These are phyloP conservation scores for Hippophae rhamnoides DNA, from an alignment of 306 rosid species.

Conservation along the genomic window DNA sequence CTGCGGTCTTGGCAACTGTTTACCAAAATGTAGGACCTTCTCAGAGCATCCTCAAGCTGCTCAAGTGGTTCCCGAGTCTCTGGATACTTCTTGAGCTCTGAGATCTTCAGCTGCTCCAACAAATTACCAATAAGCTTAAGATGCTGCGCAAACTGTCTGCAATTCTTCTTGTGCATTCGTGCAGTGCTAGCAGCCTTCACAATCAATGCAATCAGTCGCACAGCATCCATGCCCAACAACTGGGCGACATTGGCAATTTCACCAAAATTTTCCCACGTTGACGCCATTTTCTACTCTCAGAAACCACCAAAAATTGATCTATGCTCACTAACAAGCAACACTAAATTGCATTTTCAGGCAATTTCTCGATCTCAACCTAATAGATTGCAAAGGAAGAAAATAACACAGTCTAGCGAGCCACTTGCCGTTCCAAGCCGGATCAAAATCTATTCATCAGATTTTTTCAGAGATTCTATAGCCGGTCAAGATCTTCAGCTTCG, in stretches of 20 bases:
- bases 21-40: slow-evolving; percentile 20
- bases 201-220: slow-evolving; percentile 12
- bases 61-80: slow-evolving; percentile 29
- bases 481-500: no score
- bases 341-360: no score
- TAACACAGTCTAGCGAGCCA: no score
- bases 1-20: slow-evolving; percentile 33
- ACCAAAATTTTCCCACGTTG: neutral
- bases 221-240: neutral
- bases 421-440: no score
- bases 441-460: no score
- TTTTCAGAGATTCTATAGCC: no score
- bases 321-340: no score
- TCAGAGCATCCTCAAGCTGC: slow-evolving; percentile 19
- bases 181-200: slow-evolving; percentile 19
- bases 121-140: slow-evolving; percentile 20
- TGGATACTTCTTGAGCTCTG: slow-evolving; percentile 21
- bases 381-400: no score
- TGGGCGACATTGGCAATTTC: neutral
- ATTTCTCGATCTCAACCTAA: no score
- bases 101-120: slow-evolving; percentile 21
- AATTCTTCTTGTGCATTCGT: slow-evolving; percentile 26
- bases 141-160: slow-evolving; percentile 28
- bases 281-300: no score
- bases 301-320: no score